Conservation (phyloP, 768 basidiomycete species). For the Boletus sensibilis region DNA sequence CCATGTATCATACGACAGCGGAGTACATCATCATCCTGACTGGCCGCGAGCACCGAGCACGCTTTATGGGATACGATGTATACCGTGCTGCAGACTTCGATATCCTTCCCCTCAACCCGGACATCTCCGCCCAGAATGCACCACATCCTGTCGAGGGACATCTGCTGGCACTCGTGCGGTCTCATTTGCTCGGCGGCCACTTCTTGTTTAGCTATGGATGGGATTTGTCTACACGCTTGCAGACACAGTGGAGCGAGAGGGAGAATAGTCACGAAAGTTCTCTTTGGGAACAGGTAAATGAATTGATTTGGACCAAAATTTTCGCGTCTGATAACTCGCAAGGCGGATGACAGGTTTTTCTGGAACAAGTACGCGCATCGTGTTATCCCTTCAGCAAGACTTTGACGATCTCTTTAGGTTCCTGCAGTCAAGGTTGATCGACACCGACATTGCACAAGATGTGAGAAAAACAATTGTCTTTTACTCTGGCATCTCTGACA, state of each 20-base stretch:
- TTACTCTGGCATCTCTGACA: constrained; percentile 8
- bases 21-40: constrained; percentile 93
- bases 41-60: constrained; percentile 71
- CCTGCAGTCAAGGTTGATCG: constrained; percentile 62
- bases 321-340: constrained; percentile 14
- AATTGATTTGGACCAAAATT: background rate
- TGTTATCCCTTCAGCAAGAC: background rate
- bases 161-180: constrained; percentile 79
- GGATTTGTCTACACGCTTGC: constrained; percentile 85
- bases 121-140: constrained; percentile 62
- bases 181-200: constrained; percentile 74
- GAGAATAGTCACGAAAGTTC: constrained; percentile 52
- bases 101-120: constrained; percentile 80
- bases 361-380: constrained; percentile 71
- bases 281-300: constrained; percentile 75
- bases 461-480: constrained; percentile 42
- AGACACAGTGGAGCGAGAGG: constrained; percentile 69
- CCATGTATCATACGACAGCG: constrained; percentile 46
- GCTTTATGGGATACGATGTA: constrained; percentile 81
- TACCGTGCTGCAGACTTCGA: constrained; percentile 90
- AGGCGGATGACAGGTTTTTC: constrained; percentile 97
- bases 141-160: constrained; percentile 88
- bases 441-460: constrained; percentile 55
- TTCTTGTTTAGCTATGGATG: constrained; percentile 91
- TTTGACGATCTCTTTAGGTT: constrained; percentile 35